A percentile compares a stretch with the other conserved stretches of the same genome.
Conservation (phyloP, 139 green algal genomes). For the Coelastrella sp. region DNA sequence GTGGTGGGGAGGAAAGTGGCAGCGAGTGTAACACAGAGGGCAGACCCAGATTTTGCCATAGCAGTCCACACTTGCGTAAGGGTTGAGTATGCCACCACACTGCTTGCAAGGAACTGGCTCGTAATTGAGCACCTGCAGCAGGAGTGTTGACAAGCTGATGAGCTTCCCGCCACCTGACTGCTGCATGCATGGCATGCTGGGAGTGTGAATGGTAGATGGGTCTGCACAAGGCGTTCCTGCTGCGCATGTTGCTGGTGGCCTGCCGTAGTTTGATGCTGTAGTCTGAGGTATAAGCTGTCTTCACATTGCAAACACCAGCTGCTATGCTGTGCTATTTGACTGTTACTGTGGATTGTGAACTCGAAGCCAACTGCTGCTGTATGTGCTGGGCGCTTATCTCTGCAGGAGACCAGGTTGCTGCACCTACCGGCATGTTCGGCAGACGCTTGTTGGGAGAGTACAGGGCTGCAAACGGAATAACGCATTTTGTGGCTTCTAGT, state of each 20-base stretch:
- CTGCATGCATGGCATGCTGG: not conserved
- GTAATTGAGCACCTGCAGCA: conserved; percentile 90
- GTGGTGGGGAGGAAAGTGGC: conserved; percentile 98
- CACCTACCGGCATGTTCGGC: conserved; percentile 83
- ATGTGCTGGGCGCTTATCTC: no score
- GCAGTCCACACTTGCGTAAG: conserved; percentile 94
- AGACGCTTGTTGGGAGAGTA: conserved; percentile 92
- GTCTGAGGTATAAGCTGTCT: not conserved
- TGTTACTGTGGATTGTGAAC: conserved; percentile 12
- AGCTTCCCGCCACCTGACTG: no score
- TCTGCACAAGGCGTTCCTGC: no score
- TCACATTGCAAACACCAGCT: no score
- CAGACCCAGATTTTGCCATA: conserved; percentile 95
- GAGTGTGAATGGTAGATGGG: no score
- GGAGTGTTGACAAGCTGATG: no score
- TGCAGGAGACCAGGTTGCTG: conserved; percentile 30
- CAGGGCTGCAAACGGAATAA: conserved; percentile 93
- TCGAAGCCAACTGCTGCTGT: no score
- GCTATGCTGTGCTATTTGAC: not conserved
- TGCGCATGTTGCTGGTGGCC: not conserved
- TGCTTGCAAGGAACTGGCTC: conserved; percentile 95
- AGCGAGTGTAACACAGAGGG: conserved; percentile 94
- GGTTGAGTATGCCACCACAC: conserved; percentile 94
- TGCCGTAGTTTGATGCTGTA: not conserved
- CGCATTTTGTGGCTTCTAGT: conserved; percentile 96